These are phyloP conservation scores for Echria macrotheca DNA, from an alignment of 495 filamentous ascomycete species.

Conservation along the genomic window DNA sequence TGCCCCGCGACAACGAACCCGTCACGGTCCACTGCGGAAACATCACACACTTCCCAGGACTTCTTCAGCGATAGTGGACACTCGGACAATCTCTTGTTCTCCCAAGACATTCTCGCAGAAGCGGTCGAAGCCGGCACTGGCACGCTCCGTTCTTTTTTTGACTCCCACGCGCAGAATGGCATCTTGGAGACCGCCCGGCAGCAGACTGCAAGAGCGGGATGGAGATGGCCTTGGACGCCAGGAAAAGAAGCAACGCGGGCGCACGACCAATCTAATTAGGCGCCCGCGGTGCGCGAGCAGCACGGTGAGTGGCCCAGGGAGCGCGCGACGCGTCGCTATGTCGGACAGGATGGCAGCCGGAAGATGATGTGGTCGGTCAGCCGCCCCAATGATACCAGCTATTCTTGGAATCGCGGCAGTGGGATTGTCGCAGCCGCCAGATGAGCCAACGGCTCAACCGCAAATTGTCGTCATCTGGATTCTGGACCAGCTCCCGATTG, in stretches of 20 bases:
- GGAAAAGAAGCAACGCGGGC: constrained; percentile 8
- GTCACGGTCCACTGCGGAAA: background rate
- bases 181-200: background rate
- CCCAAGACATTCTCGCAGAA: background rate
- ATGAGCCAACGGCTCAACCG: constrained; percentile 7
- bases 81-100: background rate
- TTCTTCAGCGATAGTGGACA: background rate
- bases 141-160: background rate
- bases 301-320: constrained; percentile 14
- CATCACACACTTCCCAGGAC: too few species aligned
- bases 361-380: too few species aligned
- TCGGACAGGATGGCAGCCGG: too few species aligned
- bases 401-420: constrained; percentile 9
- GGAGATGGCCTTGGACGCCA: constrained; percentile 5
- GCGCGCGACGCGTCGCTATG: constrained; percentile 18
- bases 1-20: background rate
- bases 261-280: constrained; percentile 20
- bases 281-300: constrained; percentile 7
- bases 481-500: constrained; percentile 1
- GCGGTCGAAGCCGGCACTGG: too few species aligned
- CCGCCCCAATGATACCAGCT: constrained; percentile 4
- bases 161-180: background rate
- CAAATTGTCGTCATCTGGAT: constrained; percentile 6
- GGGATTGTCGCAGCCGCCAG: background rate
- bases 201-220: constrained; percentile 4